Evolutionary conservation across 306 rosid species (phyloP), one percentile per base, ranked within the genome.

Genomic region (Mucuna pruriens): DNA sequence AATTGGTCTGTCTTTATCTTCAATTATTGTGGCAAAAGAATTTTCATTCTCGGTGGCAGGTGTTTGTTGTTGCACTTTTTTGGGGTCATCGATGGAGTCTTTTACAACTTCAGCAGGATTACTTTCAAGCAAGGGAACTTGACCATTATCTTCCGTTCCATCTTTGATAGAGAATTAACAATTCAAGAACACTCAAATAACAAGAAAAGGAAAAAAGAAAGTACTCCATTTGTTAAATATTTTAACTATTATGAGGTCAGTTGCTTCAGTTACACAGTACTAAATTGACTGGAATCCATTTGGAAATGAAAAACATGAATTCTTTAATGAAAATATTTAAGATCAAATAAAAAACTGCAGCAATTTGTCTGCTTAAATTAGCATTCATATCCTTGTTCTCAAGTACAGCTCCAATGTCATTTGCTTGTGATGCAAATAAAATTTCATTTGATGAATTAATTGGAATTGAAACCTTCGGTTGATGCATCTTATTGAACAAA

Each of bases 351-450:
- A 29, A 29, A 29, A 29, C 31, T 1, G 3, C 31, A 29, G 62
- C 36, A 71, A 52, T 26, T 82, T 76, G 80, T 74, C 62, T 81
- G 55, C 75, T 82, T 64, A 84, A 79, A 80, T 65, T 29, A 29
- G 69, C 31, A 42, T 62, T 81, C 57, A 13, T 5, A 9, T 40
- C 83, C 79, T 63, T 83, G 77, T 83, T 79, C 83, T 86, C 74
- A 15, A 76, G 64, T 48, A 45, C 75, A 64, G 81, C 46, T 80
- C 6, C 87, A 51, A 73, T 71, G 9, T 75, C 52, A 29, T 85
- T 88, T 76, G 78, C 78, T 55, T 42, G 82, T 38, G 87, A 61
- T 57, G 80, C 54, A 74, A 86, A 78, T 19, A 70, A 84, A 70
- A 82, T 77, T 69, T 86, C 82, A 67, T 58, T 61, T 65, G 22